Base-by-base conservation (phyloP, 2,329 filamentous ascomycete species). In the Aspergillus niger region DNA sequence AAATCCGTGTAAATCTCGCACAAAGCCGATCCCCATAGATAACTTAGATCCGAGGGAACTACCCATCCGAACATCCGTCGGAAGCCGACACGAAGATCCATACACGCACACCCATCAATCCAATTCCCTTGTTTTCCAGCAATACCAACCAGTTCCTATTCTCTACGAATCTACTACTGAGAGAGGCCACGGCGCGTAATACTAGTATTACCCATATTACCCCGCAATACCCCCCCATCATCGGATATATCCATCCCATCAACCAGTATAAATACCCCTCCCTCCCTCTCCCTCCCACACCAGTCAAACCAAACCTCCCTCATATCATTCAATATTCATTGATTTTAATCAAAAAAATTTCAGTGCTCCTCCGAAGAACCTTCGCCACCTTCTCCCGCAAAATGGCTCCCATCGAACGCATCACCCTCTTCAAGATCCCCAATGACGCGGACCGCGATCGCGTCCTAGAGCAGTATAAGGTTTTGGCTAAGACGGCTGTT, bases 381-480 rank as follows among this genome's bases (percentile, higher is more conserved):
- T 53, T 59, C 47, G 44, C 44, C 30, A 36, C 13, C 41, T 26
- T 52, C 17, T 50, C 39, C 24, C 52, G 43, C 26, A 32, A 68
- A 60, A 78, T 77, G 75, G 70, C 74, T 17, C 71, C 71, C 28
- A 78, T 84, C 67, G 79, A 82, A 65, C 78, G 82, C 53, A 76
- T 84, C 63, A 84, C 82, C 30, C 74, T 83, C 62, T 85, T 85
- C 79, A 84, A 84, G 67, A 74, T 84, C 58, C 77, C 81, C 60
- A 76, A 80, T 48, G 77, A 79, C 43, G 76, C 74, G 50, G 77
- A 81, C 62, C 76, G 79, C 22, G 69, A 76, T 28, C 70, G 73
- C 15, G 67, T 84, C 5, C 63, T 83, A 1, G 78, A 80, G 22
- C 70, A 79, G 60, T 82, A 82, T 67, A 76, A 78, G 59, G 69